Percentiles rank a stretch among this genome's conserved stretches.
Conservation (phyloP, 495 filamentous ascomycete species). For the Penicillium manginii region DNA sequence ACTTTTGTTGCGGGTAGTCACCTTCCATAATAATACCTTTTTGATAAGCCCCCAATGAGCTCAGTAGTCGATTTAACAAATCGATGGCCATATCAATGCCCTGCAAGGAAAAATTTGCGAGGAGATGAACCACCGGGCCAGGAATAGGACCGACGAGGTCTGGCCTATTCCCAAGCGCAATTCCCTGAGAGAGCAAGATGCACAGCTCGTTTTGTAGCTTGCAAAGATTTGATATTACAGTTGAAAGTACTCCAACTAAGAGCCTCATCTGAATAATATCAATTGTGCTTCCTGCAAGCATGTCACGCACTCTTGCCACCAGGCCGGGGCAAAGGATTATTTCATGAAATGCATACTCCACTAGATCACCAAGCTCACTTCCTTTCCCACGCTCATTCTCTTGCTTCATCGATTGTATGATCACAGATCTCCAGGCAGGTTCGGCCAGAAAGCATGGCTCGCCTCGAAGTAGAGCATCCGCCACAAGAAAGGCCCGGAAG, state of each 20-base stretch:
- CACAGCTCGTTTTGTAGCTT: not conserved
- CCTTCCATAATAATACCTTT: not conserved
- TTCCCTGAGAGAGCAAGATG: not conserved
- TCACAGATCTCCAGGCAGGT: constrained; percentile 31
- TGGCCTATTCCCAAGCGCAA: constrained; percentile 8
- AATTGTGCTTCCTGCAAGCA: not conserved
- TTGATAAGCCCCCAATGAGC: not conserved
- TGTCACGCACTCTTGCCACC: constrained; percentile 17
- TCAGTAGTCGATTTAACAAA: not conserved
- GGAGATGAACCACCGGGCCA: constrained; percentile 7
- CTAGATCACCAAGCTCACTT: constrained; percentile 20
- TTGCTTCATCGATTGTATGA: constrained; percentile 14
- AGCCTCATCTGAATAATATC: not conserved
- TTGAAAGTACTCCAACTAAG: not conserved
- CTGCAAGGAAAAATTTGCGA: constrained; percentile 17
- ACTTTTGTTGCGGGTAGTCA: not conserved
- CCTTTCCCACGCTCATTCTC: constrained; percentile 19
- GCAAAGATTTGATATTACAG: not conserved
- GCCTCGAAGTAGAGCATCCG: constrained; percentile 26
- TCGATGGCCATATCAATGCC: not conserved
- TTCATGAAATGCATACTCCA: constrained; percentile 26
- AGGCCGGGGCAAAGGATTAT: constrained; percentile 26
- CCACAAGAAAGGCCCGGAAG: constrained; percentile 34
- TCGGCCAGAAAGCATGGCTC: constrained; percentile 32
- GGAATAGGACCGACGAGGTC: constrained; percentile 16